Conservation (phyloP, 805 yeast genomes). For the Kodamaea leandrae region DNA sequence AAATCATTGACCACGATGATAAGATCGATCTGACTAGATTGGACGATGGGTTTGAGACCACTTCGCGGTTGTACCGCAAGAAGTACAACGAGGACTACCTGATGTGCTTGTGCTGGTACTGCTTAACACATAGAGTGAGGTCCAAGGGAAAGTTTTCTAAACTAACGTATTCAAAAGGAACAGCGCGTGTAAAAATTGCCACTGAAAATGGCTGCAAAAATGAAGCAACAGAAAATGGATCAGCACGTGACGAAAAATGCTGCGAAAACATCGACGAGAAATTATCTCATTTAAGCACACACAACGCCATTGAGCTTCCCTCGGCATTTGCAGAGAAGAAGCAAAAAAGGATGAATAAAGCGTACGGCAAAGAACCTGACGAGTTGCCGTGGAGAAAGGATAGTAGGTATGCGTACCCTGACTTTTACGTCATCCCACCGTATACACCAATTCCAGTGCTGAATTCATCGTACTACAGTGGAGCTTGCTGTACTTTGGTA, state of each 20-base stretch:
- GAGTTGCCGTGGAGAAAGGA: no score
- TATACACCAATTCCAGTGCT: not conserved
- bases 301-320: constrained; percentile 1
- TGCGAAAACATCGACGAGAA: no score
- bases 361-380: no score
- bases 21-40: not conserved
- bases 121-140: not conserved
- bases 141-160: not conserved
- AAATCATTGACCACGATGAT: constrained; percentile 9
- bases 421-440: not conserved
- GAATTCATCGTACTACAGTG: not conserved
- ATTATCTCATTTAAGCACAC: no score
- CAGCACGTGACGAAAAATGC: no score
- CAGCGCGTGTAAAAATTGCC: no score
- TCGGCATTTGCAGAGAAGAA: not conserved
- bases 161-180: no score
- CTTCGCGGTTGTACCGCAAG: constrained; percentile 11
- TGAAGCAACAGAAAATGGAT: no score
- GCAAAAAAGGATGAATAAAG: not conserved
- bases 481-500: not conserved
- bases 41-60: constrained; percentile 9
- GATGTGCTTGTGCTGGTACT: constrained; percentile 13
- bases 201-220: no score
- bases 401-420: no score
- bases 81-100: constrained; percentile 10